Conservation (phyloP, 1,284 basidiomycete genomes). For the Wallemia ichthyophaga region DNA sequence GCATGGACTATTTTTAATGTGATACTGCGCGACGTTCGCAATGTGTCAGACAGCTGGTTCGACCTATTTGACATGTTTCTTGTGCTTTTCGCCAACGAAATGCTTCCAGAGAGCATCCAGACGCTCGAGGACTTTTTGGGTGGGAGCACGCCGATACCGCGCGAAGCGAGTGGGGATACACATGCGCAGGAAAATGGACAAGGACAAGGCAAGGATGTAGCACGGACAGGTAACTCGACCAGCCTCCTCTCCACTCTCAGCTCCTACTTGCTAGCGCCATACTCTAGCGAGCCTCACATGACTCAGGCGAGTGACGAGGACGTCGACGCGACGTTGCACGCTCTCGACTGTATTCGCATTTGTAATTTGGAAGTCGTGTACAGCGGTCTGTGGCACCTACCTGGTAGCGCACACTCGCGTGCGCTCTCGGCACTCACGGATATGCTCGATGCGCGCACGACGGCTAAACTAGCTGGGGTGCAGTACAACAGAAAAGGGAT, state of each 20-base stretch:
- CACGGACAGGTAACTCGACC: not conserved
- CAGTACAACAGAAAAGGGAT: constrained; percentile 12
- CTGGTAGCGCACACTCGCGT: not conserved
- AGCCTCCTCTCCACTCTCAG: constrained; percentile 80
- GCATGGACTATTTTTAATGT: constrained; percentile 95
- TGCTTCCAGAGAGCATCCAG: constrained; percentile 62
- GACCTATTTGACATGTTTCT: constrained; percentile 96
- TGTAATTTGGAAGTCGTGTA: constrained; percentile 86
- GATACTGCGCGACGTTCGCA: constrained; percentile 11
- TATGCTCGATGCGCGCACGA: not conserved
- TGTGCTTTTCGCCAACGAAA: constrained; percentile 73
- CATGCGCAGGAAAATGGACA: constrained; percentile 29
- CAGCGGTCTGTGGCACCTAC: constrained; percentile 4
- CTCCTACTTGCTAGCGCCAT: constrained; percentile 88
- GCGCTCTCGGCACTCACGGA: not conserved
- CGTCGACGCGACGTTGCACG: constrained; percentile 72
- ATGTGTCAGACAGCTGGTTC: not conserved
- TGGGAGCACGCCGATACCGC: constrained; percentile 57
- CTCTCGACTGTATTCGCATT: constrained; percentile 78
- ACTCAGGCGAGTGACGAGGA: constrained; percentile 64
- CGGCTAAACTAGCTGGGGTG: constrained; percentile 5
- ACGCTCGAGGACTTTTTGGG: constrained; percentile 91
- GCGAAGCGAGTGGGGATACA: constrained; percentile 36
- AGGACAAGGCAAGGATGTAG: constrained; percentile 26
- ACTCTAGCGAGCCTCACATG: constrained; percentile 37